These are phyloP conservation scores for Cutaneotrichosporon cyanovorans DNA, from an alignment of 1,284 basidiomycete genomes.

Conservation along the genomic window DNA sequence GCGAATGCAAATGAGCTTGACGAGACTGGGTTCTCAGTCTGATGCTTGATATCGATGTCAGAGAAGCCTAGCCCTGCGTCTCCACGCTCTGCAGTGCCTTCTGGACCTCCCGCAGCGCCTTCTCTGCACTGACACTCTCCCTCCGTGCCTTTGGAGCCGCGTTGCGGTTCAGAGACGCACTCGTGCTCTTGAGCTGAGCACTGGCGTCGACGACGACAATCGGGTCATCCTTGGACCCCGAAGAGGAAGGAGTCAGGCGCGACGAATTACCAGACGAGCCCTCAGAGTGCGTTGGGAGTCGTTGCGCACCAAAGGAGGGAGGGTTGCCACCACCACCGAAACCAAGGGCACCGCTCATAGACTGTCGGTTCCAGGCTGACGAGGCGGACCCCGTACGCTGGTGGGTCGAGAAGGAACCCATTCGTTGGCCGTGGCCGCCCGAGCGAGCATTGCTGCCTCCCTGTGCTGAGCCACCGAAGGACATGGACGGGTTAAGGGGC, in stretches of 20 bases:
- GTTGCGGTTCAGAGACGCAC: constrained; percentile 6
- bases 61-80: constrained; percentile 19
- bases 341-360: constrained; percentile 23
- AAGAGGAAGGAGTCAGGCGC: constrained; percentile 20
- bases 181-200: constrained; percentile 12
- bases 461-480: constrained; percentile 13
- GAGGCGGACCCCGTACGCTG: constrained; percentile 29
- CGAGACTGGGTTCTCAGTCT: neutral
- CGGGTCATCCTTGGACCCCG: constrained; percentile 19
- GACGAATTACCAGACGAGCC: constrained; percentile 20
- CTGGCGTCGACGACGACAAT: constrained; percentile 26
- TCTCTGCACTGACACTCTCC: constrained; percentile 50
- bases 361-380: constrained; percentile 27
- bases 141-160: constrained; percentile 18
- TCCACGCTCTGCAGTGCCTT: constrained; percentile 56
- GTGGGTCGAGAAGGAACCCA: constrained; percentile 17
- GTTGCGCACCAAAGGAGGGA: constrained; percentile 14
- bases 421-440: constrained; percentile 9
- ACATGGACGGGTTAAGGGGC: constrained; percentile 23
- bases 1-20: no score
- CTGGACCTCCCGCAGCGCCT: constrained; percentile 63
- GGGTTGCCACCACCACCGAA: constrained; percentile 15
- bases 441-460: constrained; percentile 3
- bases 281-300: constrained; percentile 39
- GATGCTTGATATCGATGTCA: neutral